phyloP scores from a whole-genome alignment of 2,329 filamentous ascomycete species.

The Pseudogymnoascus sp. region DNA sequence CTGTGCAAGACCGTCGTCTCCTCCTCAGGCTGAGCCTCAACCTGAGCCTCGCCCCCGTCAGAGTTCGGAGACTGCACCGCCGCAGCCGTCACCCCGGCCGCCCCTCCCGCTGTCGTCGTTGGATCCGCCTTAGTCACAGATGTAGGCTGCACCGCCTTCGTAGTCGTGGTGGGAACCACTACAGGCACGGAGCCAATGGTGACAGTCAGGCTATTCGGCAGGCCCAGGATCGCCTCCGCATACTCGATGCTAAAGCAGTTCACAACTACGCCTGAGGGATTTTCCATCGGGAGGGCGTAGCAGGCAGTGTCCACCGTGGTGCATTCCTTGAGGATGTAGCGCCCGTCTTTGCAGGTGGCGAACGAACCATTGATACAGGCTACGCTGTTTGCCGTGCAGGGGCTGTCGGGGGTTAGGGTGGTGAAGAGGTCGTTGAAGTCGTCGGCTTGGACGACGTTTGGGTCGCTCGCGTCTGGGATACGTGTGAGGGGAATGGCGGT shows the following conservation, averaged over 20 bases:
- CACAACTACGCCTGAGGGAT: conserved; percentile 39
- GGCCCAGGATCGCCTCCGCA: conserved; percentile 38
- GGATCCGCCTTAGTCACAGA: not conserved
- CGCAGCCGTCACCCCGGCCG: not conserved
- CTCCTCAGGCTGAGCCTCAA: not conserved
- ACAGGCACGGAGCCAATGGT: not conserved
- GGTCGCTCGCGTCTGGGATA: conserved; percentile 15
- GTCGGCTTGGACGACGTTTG: conserved; percentile 27
- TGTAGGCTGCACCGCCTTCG: not conserved
- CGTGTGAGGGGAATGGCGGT: conserved; percentile 16
- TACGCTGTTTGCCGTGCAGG: conserved; percentile 39
- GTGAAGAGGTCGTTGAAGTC: conserved; percentile 24
- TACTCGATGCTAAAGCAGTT: conserved; percentile 37
- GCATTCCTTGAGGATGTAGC: conserved; percentile 35
- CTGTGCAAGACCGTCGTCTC: not conserved
- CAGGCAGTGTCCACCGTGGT: conserved; percentile 32
- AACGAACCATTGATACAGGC: conserved; percentile 46
- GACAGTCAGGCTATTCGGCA: conserved; percentile 5
- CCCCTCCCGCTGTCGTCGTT: not conserved
- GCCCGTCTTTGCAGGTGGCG: conserved; percentile 37
- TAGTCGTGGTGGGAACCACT: not conserved
- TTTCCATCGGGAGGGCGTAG: conserved; percentile 47
- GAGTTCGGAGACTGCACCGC: not conserved
- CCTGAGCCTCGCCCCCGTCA: not conserved
- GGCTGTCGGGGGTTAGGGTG: conserved; percentile 32